A percentile compares a stretch with the other conserved stretches of the same genome.
phyloP scores from a whole-genome alignment of 2,329 filamentous ascomycete species.

The Cladobotryum protrusum region DNA sequence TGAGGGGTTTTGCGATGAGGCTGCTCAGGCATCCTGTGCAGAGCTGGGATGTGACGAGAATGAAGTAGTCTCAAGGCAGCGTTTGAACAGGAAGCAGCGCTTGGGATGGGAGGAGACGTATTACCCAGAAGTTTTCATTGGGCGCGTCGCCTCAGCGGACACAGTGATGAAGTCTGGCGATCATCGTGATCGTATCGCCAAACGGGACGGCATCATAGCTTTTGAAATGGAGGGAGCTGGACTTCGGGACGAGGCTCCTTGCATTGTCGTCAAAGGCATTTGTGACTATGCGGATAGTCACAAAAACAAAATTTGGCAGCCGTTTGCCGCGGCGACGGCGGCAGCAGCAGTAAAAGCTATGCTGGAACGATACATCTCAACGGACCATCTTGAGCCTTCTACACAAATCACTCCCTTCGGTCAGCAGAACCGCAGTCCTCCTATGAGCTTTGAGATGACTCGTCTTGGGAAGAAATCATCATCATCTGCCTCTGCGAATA shows the following conservation, averaged over 20 bases:
- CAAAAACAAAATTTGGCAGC: slow-evolving; percentile 31
- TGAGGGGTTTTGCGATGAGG: slow-evolving; percentile 10
- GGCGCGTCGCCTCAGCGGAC: slow-evolving; percentile 32
- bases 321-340: slow-evolving; percentile 30
- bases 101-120: not conserved
- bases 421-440: no score
- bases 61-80: slow-evolving; percentile 25
- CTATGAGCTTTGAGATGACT: no score
- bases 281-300: slow-evolving; percentile 36
- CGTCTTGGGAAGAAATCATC: no score
- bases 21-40: slow-evolving; percentile 8
- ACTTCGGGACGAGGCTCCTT: slow-evolving; percentile 22
- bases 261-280: slow-evolving; percentile 30
- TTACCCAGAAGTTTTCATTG: slow-evolving; percentile 28
- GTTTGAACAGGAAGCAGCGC: slow-evolving; percentile 13
- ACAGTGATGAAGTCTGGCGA: slow-evolving; percentile 32
- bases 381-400: no score
- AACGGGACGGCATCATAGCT: slow-evolving; percentile 18
- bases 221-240: slow-evolving; percentile 33
- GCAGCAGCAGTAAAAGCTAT: slow-evolving; percentile 17
- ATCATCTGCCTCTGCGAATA: no score
- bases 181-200: slow-evolving; percentile 29
- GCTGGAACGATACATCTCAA: slow-evolving; percentile 2
- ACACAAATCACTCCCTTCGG: no score
- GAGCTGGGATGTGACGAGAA: slow-evolving; percentile 10